Evolutionary conservation across 345 rosid species (phyloP).

Genomic region (Gossypium longicalyx): DNA sequence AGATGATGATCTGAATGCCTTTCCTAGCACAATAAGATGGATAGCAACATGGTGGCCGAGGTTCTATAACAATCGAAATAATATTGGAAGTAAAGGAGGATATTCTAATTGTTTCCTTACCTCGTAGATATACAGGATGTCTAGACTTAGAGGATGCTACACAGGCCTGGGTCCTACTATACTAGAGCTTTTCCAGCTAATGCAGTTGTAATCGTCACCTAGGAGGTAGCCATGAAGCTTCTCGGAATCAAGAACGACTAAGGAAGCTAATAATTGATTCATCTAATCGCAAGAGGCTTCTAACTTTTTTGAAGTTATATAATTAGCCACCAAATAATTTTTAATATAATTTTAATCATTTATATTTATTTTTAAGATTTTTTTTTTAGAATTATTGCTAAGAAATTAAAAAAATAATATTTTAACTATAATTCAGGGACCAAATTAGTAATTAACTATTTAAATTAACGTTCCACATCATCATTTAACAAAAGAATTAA

Average conservation of each 20-base stretch:
- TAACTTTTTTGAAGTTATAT: background rate
- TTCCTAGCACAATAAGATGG: no score
- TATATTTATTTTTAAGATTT: no score
- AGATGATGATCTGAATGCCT: no score
- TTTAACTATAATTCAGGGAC: no score
- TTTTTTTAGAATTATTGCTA: no score
- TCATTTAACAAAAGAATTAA: no score
- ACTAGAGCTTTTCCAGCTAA: slow-evolving; percentile 92
- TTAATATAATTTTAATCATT: no score
- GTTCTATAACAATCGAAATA: background rate
- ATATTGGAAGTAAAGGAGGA: background rate
- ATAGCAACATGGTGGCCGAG: background rate
- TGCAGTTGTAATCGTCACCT: slow-evolving; percentile 89
- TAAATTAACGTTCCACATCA: no score
- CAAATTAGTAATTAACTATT: no score
- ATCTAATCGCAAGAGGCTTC: background rate
- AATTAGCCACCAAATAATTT: no score
- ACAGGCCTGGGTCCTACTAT: slow-evolving; percentile 86
- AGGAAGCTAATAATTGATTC: slow-evolving; percentile 12
- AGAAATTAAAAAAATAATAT: no score
- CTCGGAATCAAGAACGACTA: slow-evolving; percentile 40
- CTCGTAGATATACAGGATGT: slow-evolving; percentile 62
- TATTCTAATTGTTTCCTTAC: slow-evolving; percentile 11
- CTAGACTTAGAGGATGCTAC: slow-evolving; percentile 82
- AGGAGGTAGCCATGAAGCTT: slow-evolving; percentile 85